Evolutionary conservation across 2,329 filamentous ascomycete species (phyloP), one percentile per base, ranked within the genome.

Genomic region (Aschersonia sp.): DNA sequence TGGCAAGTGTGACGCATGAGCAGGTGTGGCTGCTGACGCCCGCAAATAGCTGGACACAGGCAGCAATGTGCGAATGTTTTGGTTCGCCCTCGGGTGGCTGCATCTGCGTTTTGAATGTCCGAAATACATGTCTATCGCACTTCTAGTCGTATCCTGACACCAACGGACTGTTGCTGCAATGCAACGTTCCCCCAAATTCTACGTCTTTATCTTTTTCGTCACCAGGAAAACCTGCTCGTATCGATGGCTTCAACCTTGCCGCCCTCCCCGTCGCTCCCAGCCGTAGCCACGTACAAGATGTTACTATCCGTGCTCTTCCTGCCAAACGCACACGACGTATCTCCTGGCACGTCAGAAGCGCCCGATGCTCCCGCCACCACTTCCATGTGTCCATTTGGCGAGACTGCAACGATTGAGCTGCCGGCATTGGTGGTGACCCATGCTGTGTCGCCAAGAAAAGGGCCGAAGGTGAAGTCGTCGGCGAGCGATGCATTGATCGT

Each of bases 211-310:
- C 32, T 38, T 38, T 38, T 38, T 10, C 32, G 32, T 43, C 28
- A 43, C 40, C 40, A 43, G 28, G 28, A 48, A 74, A 74, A 42
- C 38, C 31, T 38, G 29, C n/a, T 40, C 41, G 43, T 47, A n/a
- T 47, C 42, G 38, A 47, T 40, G 20, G 42, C 42, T n/a, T 44
- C 42, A 29, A 48, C 46, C 32, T 40, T 48, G 2, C 31, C 46
- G 10, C 46, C 46, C 29, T 38, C 31, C n/a, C 41, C 20, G 6
- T 12, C 45, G 5, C 7, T 45, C 9, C 35, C 45, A 6, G 32
- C 41, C 10, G 45, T 47, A 9, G 45, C 47, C n/a, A 48, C 49
- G n/a, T 51, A 51, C 40, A 51, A 12, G 12, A 43, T 46, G 12
- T 47, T 40, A 4, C 20, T 35, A 32, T 51, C 49, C 9, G 31